A percentile compares a stretch with the other conserved stretches of the same genome.
Conservation (phyloP, 129 eudicot genomes). For the Kitagawia praeruptora region DNA sequence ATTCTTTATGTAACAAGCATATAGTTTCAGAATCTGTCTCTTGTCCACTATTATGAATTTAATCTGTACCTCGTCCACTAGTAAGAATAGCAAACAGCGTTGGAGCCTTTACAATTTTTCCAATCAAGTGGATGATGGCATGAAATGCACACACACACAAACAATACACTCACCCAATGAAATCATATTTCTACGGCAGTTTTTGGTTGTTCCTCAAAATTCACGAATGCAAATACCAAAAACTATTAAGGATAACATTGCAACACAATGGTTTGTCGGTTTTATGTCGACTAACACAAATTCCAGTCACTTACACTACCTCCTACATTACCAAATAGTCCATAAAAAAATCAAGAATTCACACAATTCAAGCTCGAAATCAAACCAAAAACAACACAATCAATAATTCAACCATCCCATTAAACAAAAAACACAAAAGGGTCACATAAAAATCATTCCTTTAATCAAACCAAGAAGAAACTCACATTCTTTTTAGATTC, state of each 20-base stretch:
- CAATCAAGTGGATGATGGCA: background rate
- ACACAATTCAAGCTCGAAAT: background rate
- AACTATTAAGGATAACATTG: background rate
- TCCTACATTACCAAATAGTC: background rate
- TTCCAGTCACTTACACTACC: background rate
- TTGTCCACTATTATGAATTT: no score
- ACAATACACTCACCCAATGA: background rate
- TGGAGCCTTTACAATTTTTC: background rate
- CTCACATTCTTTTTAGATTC: slow-evolving; percentile 50
- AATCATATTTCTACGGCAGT: background rate
- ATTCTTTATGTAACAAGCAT: background rate
- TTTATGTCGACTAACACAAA: background rate
- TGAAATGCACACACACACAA: background rate
- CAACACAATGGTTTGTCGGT: background rate
- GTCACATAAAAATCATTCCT: background rate
- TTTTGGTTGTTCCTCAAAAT: background rate
- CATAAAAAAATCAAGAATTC: background rate
- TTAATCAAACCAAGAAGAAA: background rate
- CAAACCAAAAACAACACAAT: background rate
- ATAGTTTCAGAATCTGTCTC: background rate
- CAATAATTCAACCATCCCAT: background rate
- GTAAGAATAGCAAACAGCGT: background rate
- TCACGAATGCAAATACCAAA: background rate
- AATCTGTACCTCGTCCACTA: background rate
- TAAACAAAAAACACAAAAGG: background rate